Evolutionary conservation across 2,329 filamentous ascomycete genomes (phyloP).

Genomic region (Penicillium vulpinum): DNA sequence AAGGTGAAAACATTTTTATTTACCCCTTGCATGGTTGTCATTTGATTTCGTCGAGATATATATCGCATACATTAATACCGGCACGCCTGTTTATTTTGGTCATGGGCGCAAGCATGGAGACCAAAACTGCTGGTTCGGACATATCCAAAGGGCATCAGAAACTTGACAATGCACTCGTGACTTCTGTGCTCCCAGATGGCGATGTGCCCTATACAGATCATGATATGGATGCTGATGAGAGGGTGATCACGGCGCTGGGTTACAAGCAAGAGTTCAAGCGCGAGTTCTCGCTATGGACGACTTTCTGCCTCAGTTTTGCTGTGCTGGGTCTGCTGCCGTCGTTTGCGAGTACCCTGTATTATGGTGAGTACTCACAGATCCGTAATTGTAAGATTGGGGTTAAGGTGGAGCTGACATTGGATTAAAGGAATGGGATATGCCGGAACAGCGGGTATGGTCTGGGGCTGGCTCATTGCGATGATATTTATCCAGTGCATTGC

Average conservation of each 20-base stretch:
- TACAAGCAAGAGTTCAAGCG: constrained; percentile 66
- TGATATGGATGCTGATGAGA: constrained; percentile 43
- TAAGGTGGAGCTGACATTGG: background rate
- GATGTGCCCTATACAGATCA: constrained; percentile 39
- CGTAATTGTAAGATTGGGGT: background rate
- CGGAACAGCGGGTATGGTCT: constrained; percentile 66
- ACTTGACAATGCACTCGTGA: constrained; percentile 36
- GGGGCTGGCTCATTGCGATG: constrained; percentile 75
- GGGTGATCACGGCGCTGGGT: constrained; percentile 45
- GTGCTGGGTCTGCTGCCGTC: constrained; percentile 70
- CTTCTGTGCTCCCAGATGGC: constrained; percentile 38
- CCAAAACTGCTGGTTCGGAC: constrained; percentile 8
- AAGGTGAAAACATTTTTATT: background rate
- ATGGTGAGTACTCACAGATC: constrained; percentile 52
- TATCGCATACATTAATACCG: background rate
- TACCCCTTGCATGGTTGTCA: background rate
- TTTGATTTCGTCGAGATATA: background rate
- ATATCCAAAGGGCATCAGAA: constrained; percentile 22
- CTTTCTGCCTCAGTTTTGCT: constrained; percentile 72
- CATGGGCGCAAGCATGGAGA: constrained; percentile 13
- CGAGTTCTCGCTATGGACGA: constrained; percentile 72
- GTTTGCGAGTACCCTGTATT: constrained; percentile 70
- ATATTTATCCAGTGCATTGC: constrained; percentile 70
- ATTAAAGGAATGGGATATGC: constrained; percentile 53
- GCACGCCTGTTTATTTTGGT: background rate